Conservation (phyloP, 2,329 filamentous ascomycete species). For the Akanthomyces dipterigenus region DNA sequence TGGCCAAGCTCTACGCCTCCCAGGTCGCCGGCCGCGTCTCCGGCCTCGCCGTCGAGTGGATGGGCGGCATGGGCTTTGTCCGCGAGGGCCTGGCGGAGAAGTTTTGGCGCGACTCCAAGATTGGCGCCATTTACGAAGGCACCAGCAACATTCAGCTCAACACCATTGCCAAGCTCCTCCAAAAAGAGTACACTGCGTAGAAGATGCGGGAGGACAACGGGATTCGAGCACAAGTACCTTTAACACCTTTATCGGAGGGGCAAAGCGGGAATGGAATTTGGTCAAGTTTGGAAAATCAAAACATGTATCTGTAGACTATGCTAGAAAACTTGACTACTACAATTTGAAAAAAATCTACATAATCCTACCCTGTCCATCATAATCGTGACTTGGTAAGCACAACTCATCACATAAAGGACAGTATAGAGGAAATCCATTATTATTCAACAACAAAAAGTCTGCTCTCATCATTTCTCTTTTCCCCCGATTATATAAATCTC, state of each 20-base stretch:
- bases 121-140: conserved; percentile 95
- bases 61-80: conserved; percentile 99
- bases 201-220: neutral
- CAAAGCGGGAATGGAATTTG: neutral
- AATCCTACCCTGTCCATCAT: neutral
- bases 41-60: conserved; percentile 90
- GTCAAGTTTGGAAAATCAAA: neutral
- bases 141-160: conserved; percentile 66
- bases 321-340: neutral
- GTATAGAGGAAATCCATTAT: neutral
- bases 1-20: conserved; percentile 93
- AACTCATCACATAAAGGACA: neutral
- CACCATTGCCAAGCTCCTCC: conserved; percentile 56
- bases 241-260: neutral
- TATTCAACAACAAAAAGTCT: neutral
- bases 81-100: conserved; percentile 95
- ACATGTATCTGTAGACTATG: neutral
- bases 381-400: neutral
- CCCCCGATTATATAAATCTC: neutral
- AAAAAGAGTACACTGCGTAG: conserved; percentile 52
- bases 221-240: no score
- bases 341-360: neutral
- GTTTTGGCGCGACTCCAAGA: conserved; percentile 97
- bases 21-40: conserved; percentile 87
- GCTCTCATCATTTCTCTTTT: neutral